Base-by-base conservation (phyloP, 129 eudicot genomes). In the Gnaphalium uliginosum region DNA sequence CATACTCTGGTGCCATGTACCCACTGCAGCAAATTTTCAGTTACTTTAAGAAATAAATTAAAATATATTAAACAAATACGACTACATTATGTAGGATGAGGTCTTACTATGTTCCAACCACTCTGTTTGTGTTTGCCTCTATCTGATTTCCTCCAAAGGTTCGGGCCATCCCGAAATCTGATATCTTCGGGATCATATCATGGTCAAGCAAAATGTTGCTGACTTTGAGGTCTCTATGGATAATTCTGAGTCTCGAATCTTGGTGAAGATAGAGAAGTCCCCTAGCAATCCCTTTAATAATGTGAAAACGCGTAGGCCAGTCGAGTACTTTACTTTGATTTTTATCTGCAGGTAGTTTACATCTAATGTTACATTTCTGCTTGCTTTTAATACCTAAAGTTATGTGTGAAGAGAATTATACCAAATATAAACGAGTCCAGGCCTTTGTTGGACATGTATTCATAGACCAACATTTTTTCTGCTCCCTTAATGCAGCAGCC, bases 401-500 rank as follows among this genome's bases (percentile, higher is more conserved):
- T 37, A n/a, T 2, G 9, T 64, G 46, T 27, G 41, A 8, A 27
- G 21, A 35, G 33, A 64, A 56, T 37, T 43, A 27, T 56, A 87
- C 89, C 86, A 7, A 87, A 87, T 66, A 87, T 68, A 37, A 87
- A 82, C 11, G 32, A 66, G 76, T 87, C 91, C 33, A 87, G 74
- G 76, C 91, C 81, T 79, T 72, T 87, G 77, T 87, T 87, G 33
- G 85, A 76, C 86, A 87, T 78, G 85, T 84, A 87, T 76, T 87
- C 91, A 59, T 87, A 87, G 25, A 87, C 74, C 61, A 87, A 69
- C 88, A 87, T 84, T 68, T 56, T 85, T 64, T 85, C 86, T 10
- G 81, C 78, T 76, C 83, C 77, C 50, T 86, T 72, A 50, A 81
- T 78, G 76, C 87, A 83, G 65, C 86, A 86, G 13, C 90, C 87